These are phyloP conservation scores for Pisolithus albus DNA, from an alignment of 768 basidiomycete species.

Conservation along the genomic window DNA sequence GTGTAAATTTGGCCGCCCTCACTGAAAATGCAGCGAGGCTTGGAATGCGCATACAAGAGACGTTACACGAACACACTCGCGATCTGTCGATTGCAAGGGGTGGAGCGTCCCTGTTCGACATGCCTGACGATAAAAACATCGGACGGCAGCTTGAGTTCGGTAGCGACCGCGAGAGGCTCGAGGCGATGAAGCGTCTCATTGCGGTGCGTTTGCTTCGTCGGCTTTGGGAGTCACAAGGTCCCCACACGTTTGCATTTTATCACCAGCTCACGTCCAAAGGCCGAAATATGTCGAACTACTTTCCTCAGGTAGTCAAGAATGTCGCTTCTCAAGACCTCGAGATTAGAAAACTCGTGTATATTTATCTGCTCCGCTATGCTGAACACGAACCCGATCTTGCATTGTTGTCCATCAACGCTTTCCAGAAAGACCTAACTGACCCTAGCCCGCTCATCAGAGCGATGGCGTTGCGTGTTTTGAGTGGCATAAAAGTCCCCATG, in stretches of 20 bases:
- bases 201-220: conserved; percentile 53
- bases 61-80: conserved; percentile 73
- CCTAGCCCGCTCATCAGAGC: conserved; percentile 90
- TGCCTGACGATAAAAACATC: conserved; percentile 79
- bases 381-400: conserved; percentile 92
- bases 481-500: conserved; percentile 85
- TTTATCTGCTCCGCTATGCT: conserved; percentile 92
- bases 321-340: conserved; percentile 90
- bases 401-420: conserved; percentile 94
- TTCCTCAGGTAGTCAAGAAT: conserved; percentile 95
- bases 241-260: background rate
- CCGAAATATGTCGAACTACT: conserved; percentile 86
- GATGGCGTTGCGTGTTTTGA: conserved; percentile 90
- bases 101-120: conserved; percentile 54
- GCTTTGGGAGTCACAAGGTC: background rate
- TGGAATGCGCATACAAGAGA: conserved; percentile 77
- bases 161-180: conserved; percentile 84
- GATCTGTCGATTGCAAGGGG: conserved; percentile 58
- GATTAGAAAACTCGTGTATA: conserved; percentile 95
- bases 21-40: conserved; percentile 81
- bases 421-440: conserved; percentile 93
- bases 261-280: conserved; percentile 85
- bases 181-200: conserved; percentile 91
- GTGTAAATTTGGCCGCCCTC: conserved; percentile 34
- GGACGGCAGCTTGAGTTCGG: conserved; percentile 81